These are phyloP conservation scores for Rosa multiflora DNA, from an alignment of 306 rosid genomes.

Conservation along the genomic window DNA sequence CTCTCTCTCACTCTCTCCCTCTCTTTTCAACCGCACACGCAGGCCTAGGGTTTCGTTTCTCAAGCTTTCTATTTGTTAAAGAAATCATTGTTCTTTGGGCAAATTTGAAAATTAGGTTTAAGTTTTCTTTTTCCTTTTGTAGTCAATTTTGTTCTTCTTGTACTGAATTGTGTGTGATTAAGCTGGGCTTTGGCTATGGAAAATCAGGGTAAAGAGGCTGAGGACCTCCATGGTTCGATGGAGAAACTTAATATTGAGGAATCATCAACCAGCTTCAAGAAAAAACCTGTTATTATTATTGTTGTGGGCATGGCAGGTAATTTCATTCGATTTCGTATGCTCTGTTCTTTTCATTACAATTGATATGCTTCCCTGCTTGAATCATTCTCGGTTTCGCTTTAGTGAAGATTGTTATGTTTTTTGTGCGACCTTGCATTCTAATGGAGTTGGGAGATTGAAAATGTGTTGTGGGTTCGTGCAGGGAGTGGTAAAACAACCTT, in stretches of 20 bases:
- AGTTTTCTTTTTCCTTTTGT: neutral
- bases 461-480: slow-evolving; percentile 28
- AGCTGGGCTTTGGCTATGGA: slow-evolving; percentile 26
- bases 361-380: neutral
- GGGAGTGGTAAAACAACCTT: slow-evolving; percentile 95
- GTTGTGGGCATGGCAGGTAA: slow-evolving; percentile 95
- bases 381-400: neutral
- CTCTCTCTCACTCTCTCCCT: slow-evolving; percentile 10
- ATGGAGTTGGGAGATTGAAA: slow-evolving; percentile 4
- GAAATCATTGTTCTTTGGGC: neutral
- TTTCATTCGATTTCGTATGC: slow-evolving; percentile 1
- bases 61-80: neutral
- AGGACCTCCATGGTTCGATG: slow-evolving; percentile 55
- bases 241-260: slow-evolving; percentile 66
- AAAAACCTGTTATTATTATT: slow-evolving; percentile 75
- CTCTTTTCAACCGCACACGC: neutral
- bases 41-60: neutral
- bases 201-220: slow-evolving; percentile 53
- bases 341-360: neutral
- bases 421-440: neutral
- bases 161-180: neutral
- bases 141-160: neutral
- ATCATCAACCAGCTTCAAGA: slow-evolving; percentile 54
- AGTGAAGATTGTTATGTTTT: neutral
- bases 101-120: neutral